phyloP scores from a whole-genome alignment of 805 yeast species.

The Wickerhamiella domercqiae region DNA sequence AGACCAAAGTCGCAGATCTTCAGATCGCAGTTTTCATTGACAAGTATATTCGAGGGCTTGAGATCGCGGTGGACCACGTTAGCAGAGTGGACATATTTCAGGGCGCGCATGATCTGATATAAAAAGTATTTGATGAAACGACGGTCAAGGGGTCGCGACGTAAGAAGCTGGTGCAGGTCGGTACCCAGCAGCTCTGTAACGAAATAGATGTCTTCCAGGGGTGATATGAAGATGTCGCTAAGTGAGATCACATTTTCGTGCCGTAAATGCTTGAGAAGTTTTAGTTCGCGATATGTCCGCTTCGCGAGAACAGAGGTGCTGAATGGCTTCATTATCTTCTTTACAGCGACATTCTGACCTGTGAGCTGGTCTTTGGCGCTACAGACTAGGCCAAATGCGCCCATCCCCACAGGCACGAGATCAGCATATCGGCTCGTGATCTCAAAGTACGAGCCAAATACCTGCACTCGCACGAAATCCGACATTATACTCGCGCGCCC shows the following conservation, averaged over 20 bases:
- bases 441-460: conserved; percentile 19
- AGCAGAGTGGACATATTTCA: conserved; percentile 81
- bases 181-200: conserved; percentile 97
- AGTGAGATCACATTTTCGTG: conserved; percentile 90
- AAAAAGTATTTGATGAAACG: conserved; percentile 94
- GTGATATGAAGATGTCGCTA: conserved; percentile 87
- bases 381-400: conserved; percentile 96
- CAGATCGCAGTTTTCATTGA: conserved; percentile 81
- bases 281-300: conserved; percentile 90
- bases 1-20: conserved; percentile 89
- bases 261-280: conserved; percentile 77
- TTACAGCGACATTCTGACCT: conserved; percentile 87
- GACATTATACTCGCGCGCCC: conserved; percentile 14
- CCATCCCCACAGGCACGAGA: conserved; percentile 97
- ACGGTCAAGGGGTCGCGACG: conserved; percentile 85
- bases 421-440: conserved; percentile 45
- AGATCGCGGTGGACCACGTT: conserved; percentile 84
- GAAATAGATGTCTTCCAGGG: conserved; percentile 86
- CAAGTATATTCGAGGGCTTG: conserved; percentile 65
- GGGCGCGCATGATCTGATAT: conserved; percentile 79
- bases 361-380: conserved; percentile 88
- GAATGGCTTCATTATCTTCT: conserved; percentile 95
- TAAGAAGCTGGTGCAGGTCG: conserved; percentile 78
- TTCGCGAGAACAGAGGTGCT: conserved; percentile 88
- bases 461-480: conserved; percentile 19